Evolutionary conservation across 2,329 filamentous ascomycete genomes (phyloP), one percentile per base, ranked within the genome.

Genomic region (Emergomyces orientalis): DNA sequence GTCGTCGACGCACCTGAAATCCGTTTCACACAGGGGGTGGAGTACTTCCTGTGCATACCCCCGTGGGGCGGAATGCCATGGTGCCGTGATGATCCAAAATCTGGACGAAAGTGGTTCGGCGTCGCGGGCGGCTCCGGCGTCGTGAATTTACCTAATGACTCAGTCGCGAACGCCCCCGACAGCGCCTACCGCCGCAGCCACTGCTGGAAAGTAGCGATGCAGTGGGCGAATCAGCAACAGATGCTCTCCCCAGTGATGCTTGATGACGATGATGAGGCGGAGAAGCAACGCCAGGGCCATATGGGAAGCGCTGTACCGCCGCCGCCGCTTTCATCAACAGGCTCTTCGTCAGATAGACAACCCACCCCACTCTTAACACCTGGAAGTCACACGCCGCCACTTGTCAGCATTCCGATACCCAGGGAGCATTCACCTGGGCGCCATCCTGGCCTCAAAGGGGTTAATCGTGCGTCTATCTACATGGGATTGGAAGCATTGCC

Each of bases 131-230:
- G 84, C 47, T 79, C 80, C 30, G 83, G 82, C 51, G 80, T 88
- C 9, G 85, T 88, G 51, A 82, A 77, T 64, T 73, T 88, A 6
- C 86, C 87, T 0, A 81, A 81, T 0, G 85, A 88, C 69, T 76
- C 87, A 32, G 83, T 88, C 52, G 83, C 87, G 66, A 82, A 88
- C 67, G 84, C 86, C 22, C 82, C 87, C 1, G 87, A 89, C 69
- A 86, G 84, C 54, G 82, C 87, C 52, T 89, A 88, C 72, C 81
- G 84, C 19, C 82, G 86, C 51, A 87, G 84, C 65, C 87, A 89
- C 71, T 89, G 86, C 74, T 90, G 87, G 87, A 76, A 81, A 63
- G 80, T 82, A 68, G 86, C 86, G 2, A 80, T 84, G 67, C 78
- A 82, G 67, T 89, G 87, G 87, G 79, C 79, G 9, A 76, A 78